These are phyloP conservation scores for Cinnamomum micranthum DNA, from an alignment of 164 flowering plant genomes.

Conservation along the genomic window DNA sequence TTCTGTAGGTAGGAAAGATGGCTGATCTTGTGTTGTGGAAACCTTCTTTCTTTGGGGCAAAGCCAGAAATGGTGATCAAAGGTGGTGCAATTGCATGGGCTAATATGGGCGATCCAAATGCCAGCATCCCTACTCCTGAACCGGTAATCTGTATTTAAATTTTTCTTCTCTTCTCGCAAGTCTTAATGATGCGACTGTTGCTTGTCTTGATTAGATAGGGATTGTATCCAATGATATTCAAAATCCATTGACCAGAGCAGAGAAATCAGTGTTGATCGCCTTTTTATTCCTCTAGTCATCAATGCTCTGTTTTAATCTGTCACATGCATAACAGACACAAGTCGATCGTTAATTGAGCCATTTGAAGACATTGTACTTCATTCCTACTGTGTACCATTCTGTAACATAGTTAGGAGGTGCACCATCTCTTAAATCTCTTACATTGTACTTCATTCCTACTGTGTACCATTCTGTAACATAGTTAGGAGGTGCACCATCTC, in stretches of 20 bases:
- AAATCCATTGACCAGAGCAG: neutral
- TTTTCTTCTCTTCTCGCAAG: neutral
- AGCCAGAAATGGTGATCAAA: conserved; percentile 95
- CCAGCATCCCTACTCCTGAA: conserved; percentile 98
- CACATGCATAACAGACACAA: no score
- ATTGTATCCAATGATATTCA: neutral
- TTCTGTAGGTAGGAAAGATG: conserved; percentile 70
- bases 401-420: no score
- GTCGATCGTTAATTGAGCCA: no score
- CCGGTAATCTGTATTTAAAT: conserved; percentile 48
- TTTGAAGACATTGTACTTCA: no score
- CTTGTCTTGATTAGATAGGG: neutral
- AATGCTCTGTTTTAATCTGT: no score
- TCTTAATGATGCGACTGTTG: neutral
- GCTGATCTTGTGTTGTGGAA: conserved; percentile 97
- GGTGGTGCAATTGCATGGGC: conserved; percentile 97
- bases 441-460: no score
- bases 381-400: no score
- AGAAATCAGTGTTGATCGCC: no score
- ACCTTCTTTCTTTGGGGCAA: conserved; percentile 90
- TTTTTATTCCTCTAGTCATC: no score
- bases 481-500: no score
- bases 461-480: no score
- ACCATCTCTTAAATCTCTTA: no score
- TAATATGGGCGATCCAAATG: conserved; percentile 97